Evolutionary conservation across 305 asterid species (phyloP).

Genomic region (Fraxinus nigra): DNA sequence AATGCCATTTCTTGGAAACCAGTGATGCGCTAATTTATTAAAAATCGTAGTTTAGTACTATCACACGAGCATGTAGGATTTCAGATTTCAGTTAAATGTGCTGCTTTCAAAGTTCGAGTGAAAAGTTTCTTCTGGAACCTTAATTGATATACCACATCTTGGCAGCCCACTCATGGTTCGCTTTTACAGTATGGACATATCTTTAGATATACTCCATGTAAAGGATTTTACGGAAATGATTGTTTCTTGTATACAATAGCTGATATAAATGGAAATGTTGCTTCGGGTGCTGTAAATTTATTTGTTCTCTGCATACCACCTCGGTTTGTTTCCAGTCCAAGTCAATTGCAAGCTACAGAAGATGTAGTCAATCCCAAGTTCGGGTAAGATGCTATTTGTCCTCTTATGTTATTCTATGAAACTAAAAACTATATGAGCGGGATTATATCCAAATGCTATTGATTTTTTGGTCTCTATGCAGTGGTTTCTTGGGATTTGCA

Average conservation of each 20-base stretch:
- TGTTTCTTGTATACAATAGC: constrained; percentile 57
- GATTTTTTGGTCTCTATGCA: constrained; percentile 37
- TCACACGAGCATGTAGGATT: neutral
- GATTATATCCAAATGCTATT: neutral
- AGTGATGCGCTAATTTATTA: neutral
- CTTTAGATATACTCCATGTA: constrained; percentile 76
- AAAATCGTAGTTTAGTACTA: neutral
- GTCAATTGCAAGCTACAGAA: constrained; percentile 66
- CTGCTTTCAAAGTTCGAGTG: neutral
- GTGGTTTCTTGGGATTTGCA: constrained; percentile 78
- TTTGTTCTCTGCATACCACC: constrained; percentile 73
- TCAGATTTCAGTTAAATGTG: neutral
- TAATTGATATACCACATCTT: constrained; percentile 9
- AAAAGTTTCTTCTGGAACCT: constrained; percentile 4
- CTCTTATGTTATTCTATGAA: neutral
- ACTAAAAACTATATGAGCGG: neutral
- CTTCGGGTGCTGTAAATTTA: constrained; percentile 64
- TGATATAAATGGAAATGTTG: constrained; percentile 64
- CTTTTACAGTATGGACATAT: constrained; percentile 52
- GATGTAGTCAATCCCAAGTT: constrained; percentile 65
- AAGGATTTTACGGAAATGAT: constrained; percentile 73
- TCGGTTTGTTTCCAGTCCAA: constrained; percentile 61
- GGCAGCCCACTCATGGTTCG: constrained; percentile 86
- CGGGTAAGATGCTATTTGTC: constrained; percentile 44
- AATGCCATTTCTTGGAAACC: neutral